phyloP scores from a whole-genome alignment of 2,329 filamentous ascomycete species.

The Cytospora piceicola region DNA sequence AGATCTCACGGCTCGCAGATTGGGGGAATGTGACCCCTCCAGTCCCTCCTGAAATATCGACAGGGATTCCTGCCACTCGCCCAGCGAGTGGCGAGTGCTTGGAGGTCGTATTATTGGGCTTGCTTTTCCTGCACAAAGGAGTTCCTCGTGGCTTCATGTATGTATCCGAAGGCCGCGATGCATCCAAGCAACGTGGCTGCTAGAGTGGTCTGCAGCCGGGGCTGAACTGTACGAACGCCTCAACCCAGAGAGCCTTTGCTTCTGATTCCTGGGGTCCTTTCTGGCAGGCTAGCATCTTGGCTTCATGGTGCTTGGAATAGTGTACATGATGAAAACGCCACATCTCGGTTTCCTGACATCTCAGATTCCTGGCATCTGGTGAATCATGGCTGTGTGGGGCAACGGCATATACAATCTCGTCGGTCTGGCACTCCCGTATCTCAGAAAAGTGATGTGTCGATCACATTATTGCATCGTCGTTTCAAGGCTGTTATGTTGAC shows the following conservation, averaged over 20 bases:
- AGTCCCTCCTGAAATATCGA: conserved; percentile 1
- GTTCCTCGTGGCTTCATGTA: background rate
- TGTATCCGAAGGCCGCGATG: background rate
- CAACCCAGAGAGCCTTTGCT: background rate
- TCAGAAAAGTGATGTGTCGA: background rate
- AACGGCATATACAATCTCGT: background rate
- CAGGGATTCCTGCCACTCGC: background rate
- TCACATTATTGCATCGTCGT: background rate
- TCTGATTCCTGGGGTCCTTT: background rate
- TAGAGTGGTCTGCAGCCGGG: background rate
- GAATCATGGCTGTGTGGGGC: background rate
- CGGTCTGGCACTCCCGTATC: background rate
- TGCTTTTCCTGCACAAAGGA: background rate
- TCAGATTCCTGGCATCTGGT: background rate
- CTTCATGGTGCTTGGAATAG: background rate
- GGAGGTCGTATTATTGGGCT: background rate
- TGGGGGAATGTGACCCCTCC: conserved; percentile 1
- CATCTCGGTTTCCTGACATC: background rate
- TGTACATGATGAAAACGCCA: background rate
- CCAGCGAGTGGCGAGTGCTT: background rate
- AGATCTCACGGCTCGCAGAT: conserved; percentile 10
- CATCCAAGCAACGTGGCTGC: background rate
- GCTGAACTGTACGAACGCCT: background rate
- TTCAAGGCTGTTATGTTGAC: background rate
- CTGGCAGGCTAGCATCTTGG: background rate